Evolutionary conservation across 2,329 filamentous ascomycete species (phyloP).

Genomic region (Cordyceps javanica): DNA sequence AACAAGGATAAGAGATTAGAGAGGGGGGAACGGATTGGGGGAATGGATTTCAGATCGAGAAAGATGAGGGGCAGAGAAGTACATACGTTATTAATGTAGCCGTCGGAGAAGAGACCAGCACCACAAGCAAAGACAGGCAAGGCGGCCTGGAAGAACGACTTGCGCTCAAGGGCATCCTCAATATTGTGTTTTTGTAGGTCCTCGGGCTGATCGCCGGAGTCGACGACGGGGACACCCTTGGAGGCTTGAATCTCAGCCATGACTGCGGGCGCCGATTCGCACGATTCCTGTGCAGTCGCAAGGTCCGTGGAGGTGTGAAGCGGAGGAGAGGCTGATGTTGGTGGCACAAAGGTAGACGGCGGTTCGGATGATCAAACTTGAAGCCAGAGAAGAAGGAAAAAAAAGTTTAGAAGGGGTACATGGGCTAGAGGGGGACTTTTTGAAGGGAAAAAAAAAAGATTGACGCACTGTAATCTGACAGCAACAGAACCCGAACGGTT

Average conservation of each 20-base stretch:
- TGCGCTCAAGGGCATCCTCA: slow-evolving; percentile 9
- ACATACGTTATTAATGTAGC: slow-evolving; percentile 78
- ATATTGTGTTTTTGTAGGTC: background rate
- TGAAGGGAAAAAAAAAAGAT: background rate
- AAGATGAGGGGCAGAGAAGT: background rate
- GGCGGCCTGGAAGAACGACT: slow-evolving; percentile 11
- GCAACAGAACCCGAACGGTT: background rate
- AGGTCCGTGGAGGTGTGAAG: background rate
- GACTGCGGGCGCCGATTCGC: background rate
- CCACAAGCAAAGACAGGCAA: slow-evolving; percentile 80
- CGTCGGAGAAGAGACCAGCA: slow-evolving; percentile 84
- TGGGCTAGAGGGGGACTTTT: background rate
- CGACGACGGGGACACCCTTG: background rate
- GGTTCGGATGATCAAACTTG: no score
- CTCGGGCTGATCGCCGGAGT: background rate
- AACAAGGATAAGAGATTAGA: background rate
- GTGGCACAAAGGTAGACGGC: no score
- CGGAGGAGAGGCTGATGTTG: background rate
- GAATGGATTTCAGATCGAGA: no score
- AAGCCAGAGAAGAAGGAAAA: background rate
- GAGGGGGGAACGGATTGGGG: background rate
- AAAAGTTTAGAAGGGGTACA: background rate
- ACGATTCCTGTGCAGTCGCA: background rate
- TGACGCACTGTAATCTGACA: slow-evolving; percentile 3
- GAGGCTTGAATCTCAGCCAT: slow-evolving; percentile 10